phyloP scores from a whole-genome alignment of 2,329 filamentous ascomycete species.

The Ciborinia camelliae region DNA sequence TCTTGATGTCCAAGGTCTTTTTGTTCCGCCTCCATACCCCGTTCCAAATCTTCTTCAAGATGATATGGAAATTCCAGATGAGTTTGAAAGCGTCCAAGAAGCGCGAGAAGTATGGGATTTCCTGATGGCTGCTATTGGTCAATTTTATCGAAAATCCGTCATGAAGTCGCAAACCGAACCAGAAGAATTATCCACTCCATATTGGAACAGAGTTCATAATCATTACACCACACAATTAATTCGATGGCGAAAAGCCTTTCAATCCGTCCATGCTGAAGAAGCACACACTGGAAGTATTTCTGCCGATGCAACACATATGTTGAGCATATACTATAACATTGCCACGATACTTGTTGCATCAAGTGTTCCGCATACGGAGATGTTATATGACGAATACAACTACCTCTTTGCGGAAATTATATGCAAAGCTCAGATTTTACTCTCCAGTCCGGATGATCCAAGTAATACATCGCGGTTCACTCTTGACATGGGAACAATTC shows the following conservation, averaged over 20 bases:
- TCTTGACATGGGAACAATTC: constrained; percentile 37
- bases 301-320: constrained; percentile 31
- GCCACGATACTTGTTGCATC: constrained; percentile 36
- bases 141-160: constrained; percentile 35
- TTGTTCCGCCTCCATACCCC: constrained; percentile 35
- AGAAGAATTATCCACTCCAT: constrained; percentile 29
- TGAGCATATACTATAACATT: constrained; percentile 37
- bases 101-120: constrained; percentile 35
- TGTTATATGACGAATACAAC: constrained; percentile 36
- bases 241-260: constrained; percentile 35
- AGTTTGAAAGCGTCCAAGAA: constrained; percentile 34
- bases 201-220: constrained; percentile 33
- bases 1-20: constrained; percentile 36
- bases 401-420: constrained; percentile 35
- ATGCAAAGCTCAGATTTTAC: constrained; percentile 32
- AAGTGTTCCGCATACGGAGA: constrained; percentile 33
- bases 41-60: constrained; percentile 36
- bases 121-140: constrained; percentile 36
- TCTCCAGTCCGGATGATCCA: constrained; percentile 34
- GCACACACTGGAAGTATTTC: constrained; percentile 28
- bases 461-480: constrained; percentile 35
- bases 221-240: constrained; percentile 34
- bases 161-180: constrained; percentile 32
- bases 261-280: constrained; percentile 31
- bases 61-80: constrained; percentile 32